Conservation (phyloP, 768 basidiomycete species). For the Lentinula guzmanii region DNA sequence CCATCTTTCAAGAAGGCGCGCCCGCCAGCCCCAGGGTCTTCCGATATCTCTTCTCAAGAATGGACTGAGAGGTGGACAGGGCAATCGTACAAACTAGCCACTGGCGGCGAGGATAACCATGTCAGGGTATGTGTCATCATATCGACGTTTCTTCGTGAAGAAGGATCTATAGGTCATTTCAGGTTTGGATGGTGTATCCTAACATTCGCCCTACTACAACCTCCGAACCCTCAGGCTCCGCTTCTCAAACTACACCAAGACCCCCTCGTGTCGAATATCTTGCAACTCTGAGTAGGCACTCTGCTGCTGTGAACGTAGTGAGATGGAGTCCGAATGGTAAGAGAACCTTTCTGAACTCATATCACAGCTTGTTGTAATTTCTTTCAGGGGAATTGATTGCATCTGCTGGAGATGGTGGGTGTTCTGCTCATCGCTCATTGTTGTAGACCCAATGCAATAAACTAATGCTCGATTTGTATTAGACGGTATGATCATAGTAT, state of each 20-base stretch:
- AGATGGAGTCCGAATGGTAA: constrained; percentile 91
- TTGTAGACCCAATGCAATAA: background rate
- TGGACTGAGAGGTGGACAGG: constrained; percentile 44
- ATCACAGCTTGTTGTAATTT: constrained; percentile 2
- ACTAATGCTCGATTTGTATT: background rate
- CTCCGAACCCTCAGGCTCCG: constrained; percentile 24
- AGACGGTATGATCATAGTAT: constrained; percentile 98
- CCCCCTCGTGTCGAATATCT: constrained; percentile 93
- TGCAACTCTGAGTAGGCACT: constrained; percentile 88
- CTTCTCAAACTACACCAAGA: constrained; percentile 25
- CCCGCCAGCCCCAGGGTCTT: constrained; percentile 33
- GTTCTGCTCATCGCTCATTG: constrained; percentile 6
- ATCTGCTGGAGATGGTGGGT: constrained; percentile 93
- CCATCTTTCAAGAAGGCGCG: constrained; percentile 72
- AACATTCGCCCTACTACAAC: constrained; percentile 69
- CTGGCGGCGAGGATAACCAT: constrained; percentile 95
- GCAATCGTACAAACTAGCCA: constrained; percentile 87
- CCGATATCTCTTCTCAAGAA: constrained; percentile 21
- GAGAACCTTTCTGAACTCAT: constrained; percentile 15
- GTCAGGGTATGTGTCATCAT: constrained; percentile 68
- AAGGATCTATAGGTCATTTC: constrained; percentile 3
- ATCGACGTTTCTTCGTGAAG: background rate
- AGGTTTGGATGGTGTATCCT: constrained; percentile 96
- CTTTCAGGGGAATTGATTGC: constrained; percentile 80
- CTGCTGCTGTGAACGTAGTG: constrained; percentile 93